phyloP scores from a whole-genome alignment of 345 rosid species.

The Bretschneidera sinensis region DNA sequence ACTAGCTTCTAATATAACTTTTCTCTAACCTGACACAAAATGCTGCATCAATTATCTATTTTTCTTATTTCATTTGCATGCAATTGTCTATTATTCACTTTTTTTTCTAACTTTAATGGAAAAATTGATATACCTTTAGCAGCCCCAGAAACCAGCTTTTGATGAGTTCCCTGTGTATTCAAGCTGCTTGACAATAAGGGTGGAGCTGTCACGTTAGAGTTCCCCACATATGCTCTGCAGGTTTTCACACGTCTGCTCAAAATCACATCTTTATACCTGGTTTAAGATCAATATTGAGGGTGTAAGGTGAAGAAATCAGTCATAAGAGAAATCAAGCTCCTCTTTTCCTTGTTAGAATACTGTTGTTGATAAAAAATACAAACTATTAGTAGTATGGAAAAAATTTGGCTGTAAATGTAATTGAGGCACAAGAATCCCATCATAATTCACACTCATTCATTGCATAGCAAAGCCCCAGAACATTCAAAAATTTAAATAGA shows the following conservation, averaged over 20 bases:
- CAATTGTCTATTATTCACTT: no score
- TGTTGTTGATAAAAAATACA: not conserved
- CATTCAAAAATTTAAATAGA: no score
- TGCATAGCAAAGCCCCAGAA: no score
- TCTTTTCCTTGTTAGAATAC: not conserved
- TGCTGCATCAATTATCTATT: not conserved
- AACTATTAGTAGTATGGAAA: no score
- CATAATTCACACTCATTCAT: no score
- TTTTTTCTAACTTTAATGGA: not conserved
- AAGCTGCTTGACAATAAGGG: conserved; percentile 9
- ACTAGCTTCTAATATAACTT: no score
- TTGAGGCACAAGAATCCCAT: not conserved
- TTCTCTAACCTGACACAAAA: no score
- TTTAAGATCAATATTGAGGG: not conserved
- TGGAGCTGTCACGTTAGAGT: conserved; percentile 6
- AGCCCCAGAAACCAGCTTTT: not conserved
- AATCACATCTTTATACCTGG: not conserved
- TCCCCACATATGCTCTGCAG: not conserved
- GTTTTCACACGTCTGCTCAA: not conserved
- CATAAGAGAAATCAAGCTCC: no score
- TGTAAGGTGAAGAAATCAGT: not conserved
- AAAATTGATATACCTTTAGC: conserved; percentile 16
- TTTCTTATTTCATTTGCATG: not conserved
- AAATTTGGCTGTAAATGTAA: not conserved
- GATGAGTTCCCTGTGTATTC: conserved; percentile 1